Evolutionary conservation across 306 rosid species (phyloP).

Genomic region (Hippophae rhamnoides): DNA sequence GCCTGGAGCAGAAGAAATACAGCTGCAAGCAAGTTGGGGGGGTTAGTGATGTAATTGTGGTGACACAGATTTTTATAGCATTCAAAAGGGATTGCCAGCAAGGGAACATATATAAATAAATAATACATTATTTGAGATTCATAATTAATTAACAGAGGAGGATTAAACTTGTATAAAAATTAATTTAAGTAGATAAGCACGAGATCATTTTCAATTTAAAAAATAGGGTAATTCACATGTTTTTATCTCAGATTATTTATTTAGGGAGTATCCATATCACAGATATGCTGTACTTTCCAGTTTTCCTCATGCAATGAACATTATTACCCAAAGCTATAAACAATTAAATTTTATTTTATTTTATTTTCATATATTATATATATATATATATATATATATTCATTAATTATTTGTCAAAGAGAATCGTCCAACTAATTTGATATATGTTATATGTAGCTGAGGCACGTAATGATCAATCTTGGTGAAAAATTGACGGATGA

Average conservation of each 20-base stretch:
- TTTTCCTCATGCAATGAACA: slow-evolving; percentile 38
- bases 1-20: no score
- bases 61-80: no score
- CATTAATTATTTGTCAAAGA: slow-evolving; percentile 2
- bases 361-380: not conserved
- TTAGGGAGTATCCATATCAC: slow-evolving; percentile 19
- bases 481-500: slow-evolving; percentile 87
- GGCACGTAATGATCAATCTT: slow-evolving; percentile 89
- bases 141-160: no score
- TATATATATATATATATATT: no score
- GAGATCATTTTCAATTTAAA: slow-evolving; percentile 13
- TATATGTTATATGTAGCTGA: slow-evolving; percentile 40
- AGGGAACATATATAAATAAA: no score
- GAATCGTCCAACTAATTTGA: slow-evolving; percentile 8
- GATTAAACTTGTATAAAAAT: no score
- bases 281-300: slow-evolving; percentile 28
- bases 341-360: no score
- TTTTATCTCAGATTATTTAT: slow-evolving; percentile 6
- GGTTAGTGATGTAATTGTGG: no score
- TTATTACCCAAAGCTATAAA: not conserved
- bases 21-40: no score
- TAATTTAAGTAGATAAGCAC: slow-evolving; percentile 11
- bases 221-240: slow-evolving; percentile 12
- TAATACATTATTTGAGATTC: no score
- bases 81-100: no score